phyloP scores from a whole-genome alignment of 495 filamentous ascomycete species.

The Aspergillus affinis region DNA sequence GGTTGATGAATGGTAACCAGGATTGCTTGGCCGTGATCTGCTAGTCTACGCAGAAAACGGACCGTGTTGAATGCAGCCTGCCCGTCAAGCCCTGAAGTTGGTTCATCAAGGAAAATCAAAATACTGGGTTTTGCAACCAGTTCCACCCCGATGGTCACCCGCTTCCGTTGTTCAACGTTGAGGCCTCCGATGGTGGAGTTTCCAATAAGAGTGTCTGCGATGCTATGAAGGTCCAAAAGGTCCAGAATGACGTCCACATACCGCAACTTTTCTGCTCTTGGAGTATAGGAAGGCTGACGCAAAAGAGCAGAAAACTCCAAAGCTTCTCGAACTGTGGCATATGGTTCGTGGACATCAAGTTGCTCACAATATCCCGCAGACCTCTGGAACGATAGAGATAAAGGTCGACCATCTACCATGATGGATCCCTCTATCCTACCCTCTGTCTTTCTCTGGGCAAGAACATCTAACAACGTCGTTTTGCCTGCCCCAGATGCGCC shows the following conservation, averaged over 20 bases:
- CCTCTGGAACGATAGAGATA: conserved; percentile 80
- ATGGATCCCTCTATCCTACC: conserved; percentile 84
- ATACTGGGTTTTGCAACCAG: conserved; percentile 64
- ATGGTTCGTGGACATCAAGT: conserved; percentile 58
- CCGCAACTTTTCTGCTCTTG: conserved; percentile 54
- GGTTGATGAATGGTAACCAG: conserved; percentile 78
- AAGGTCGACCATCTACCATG: conserved; percentile 74
- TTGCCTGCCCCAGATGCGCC: conserved; percentile 64
- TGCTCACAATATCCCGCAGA: conserved; percentile 59
- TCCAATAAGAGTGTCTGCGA: conserved; percentile 55
- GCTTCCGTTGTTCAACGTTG: conserved; percentile 60
- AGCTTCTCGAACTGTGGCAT: conserved; percentile 60
- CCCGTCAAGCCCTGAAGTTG: conserved; percentile 68
- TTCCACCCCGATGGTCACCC: conserved; percentile 69
- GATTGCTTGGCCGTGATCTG: conserved; percentile 66
- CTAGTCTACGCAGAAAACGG: conserved; percentile 63
- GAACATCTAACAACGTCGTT: conserved; percentile 54
- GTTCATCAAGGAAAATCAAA: conserved; percentile 74
- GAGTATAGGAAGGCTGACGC: conserved; percentile 49
- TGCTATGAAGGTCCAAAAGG: conserved; percentile 55
- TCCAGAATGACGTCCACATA: conserved; percentile 59
- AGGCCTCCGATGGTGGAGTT: conserved; percentile 44
- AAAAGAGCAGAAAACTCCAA: conserved; percentile 58
- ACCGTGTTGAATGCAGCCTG: conserved; percentile 63
- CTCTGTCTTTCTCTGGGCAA: conserved; percentile 71